These are phyloP conservation scores for Candida insectorum DNA, from an alignment of 805 yeast genomes.

Conservation along the genomic window DNA sequence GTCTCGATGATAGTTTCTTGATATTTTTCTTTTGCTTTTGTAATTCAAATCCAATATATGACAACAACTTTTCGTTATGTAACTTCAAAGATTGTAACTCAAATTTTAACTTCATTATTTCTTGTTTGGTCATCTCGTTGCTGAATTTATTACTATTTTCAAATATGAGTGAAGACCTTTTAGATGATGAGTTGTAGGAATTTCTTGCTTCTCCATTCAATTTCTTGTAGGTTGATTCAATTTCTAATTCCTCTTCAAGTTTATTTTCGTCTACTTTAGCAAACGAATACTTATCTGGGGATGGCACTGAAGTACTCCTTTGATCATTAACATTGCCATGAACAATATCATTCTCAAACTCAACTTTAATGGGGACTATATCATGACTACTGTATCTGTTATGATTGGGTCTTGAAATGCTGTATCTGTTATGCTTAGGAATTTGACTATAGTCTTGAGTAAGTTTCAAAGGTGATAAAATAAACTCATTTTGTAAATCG, in stretches of 20 bases:
- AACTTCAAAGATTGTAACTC: conserved; percentile 51
- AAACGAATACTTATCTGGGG: conserved; percentile 2
- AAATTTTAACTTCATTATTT: conserved; percentile 48
- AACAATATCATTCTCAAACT: conserved; percentile 30
- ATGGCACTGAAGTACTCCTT: conserved; percentile 22
- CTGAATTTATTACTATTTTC: conserved; percentile 4
- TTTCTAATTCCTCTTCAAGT: conserved; percentile 4
- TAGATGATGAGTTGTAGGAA: conserved; percentile 4
- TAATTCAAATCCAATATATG: conserved; percentile 55
- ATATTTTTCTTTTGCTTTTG: conserved; percentile 46
- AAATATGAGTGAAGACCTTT: conserved; percentile 8
- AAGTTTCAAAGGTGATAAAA: conserved; percentile 40
- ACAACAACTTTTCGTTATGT: conserved; percentile 54
- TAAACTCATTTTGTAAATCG: conserved; percentile 30
- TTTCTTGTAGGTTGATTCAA: conserved; percentile 9
- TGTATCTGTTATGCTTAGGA: conserved; percentile 19
- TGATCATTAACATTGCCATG: conserved; percentile 5
- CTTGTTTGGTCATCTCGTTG: conserved; percentile 18
- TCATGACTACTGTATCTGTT: conserved; percentile 42
- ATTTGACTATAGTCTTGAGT: conserved; percentile 14
- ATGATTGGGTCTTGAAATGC: conserved; percentile 30
- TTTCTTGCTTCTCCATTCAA: conserved; percentile 6
- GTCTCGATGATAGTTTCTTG: conserved; percentile 35
- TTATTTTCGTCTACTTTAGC: conserved; percentile 2
- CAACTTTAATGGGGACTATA: conserved; percentile 40